Evolutionary conservation across 768 basidiomycete species (phyloP).

Genomic region (Cubamyces lactineus): DNA sequence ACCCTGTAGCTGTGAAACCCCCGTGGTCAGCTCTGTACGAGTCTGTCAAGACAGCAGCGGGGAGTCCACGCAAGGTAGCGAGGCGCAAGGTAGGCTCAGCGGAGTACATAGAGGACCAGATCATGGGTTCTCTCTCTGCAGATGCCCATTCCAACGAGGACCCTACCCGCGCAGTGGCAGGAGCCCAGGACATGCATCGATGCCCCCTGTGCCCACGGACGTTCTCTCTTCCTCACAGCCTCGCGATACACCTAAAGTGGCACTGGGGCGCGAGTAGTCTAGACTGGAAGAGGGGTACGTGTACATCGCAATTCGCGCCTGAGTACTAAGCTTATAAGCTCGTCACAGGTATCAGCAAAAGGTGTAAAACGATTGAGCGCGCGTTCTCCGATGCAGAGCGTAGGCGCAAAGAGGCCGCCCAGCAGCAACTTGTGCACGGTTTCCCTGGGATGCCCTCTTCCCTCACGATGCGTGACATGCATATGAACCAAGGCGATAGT

Average conservation of each 20-base stretch:
- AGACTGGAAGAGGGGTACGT: slow-evolving; percentile 23
- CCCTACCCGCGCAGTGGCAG: not conserved
- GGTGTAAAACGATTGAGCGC: slow-evolving; percentile 13
- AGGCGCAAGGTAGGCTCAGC: no score
- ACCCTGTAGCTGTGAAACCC: not conserved
- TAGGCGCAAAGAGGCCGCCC: slow-evolving; percentile 8
- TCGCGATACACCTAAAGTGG: slow-evolving; percentile 29
- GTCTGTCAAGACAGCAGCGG: not conserved
- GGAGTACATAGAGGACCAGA: no score
- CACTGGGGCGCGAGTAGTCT: slow-evolving; percentile 25
- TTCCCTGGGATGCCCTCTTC: not conserved
- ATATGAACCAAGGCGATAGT: not conserved
- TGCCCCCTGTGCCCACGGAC: slow-evolving; percentile 26
- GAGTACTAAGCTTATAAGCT: not conserved
- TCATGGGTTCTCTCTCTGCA: no score
- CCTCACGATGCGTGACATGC: not conserved
- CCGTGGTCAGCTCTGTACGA: slow-evolving; percentile 9
- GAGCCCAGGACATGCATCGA: not conserved
- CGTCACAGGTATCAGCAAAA: slow-evolving; percentile 18
- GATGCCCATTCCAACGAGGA: not conserved
- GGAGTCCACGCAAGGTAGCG: no score
- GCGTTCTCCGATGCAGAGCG: slow-evolving; percentile 14
- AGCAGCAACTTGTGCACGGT: not conserved
- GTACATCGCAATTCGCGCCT: no score
- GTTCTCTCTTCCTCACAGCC: slow-evolving; percentile 21